phyloP scores from a whole-genome alignment of 2,329 filamentous ascomycete species.

The Orbilia ellipsospora region DNA sequence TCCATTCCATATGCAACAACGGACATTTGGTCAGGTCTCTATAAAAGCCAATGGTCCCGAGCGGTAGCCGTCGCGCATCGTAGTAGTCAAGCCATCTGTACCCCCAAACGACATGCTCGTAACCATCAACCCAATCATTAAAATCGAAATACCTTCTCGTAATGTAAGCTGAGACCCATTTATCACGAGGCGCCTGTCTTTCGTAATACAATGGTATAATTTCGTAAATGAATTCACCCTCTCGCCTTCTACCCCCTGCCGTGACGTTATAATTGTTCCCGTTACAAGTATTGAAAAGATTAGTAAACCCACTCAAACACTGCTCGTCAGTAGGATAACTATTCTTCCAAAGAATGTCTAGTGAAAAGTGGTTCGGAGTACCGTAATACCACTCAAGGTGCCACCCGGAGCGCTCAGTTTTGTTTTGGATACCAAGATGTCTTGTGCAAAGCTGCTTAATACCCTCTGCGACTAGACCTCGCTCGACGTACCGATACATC shows the following conservation, averaged over 20 bases:
- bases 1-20: constrained; percentile 9
- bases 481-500: constrained; percentile 16
- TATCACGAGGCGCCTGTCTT: constrained; percentile 5
- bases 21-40: constrained; percentile 1
- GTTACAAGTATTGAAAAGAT: constrained; percentile 2
- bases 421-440: not conserved
- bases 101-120: constrained; percentile 18
- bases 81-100: constrained; percentile 14
- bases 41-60: not conserved
- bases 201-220: constrained; percentile 11
- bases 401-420: constrained; percentile 6
- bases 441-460: constrained; percentile 18
- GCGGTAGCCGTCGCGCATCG: not conserved
- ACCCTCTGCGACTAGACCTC: constrained; percentile 5
- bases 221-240: not conserved
- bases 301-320: constrained; percentile 13
- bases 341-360: constrained; percentile 5
- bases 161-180: constrained; percentile 17
- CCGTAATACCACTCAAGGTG: constrained; percentile 17
- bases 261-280: not conserved
- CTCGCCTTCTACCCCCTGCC: not conserved
- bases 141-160: constrained; percentile 7
- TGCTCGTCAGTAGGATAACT: constrained; percentile 7
- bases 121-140: constrained; percentile 7
- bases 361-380: constrained; percentile 12